Conservation (phyloP, 2,329 filamentous ascomycete genomes). For the Fusarium protoensiforme region DNA sequence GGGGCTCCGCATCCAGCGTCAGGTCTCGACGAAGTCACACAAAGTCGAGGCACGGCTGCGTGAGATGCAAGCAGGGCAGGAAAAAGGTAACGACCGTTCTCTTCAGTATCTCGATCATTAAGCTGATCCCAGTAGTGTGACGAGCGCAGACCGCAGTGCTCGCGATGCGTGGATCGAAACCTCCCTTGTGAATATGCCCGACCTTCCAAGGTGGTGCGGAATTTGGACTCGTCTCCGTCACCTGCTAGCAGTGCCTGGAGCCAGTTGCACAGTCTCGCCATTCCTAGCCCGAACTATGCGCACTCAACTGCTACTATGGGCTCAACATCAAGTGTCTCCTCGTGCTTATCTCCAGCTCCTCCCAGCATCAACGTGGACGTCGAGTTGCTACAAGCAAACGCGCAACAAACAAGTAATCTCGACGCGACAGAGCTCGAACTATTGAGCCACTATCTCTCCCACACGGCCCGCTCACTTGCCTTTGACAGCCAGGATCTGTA, state of each 20-base stretch:
- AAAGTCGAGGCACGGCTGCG: slow-evolving; percentile 38
- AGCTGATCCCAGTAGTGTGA: slow-evolving; percentile 25
- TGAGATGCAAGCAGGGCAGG: slow-evolving; percentile 35
- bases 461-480: slow-evolving; percentile 52
- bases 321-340: slow-evolving; percentile 3
- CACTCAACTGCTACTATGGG: not conserved
- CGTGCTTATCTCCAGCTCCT: slow-evolving; percentile 1
- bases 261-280: not conserved
- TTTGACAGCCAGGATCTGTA: slow-evolving; percentile 53
- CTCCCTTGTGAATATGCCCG: slow-evolving; percentile 27
- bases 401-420: slow-evolving; percentile 10
- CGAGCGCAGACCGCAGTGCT: slow-evolving; percentile 26
- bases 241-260: not conserved
- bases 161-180: slow-evolving; percentile 22
- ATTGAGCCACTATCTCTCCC: slow-evolving; percentile 54
- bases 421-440: slow-evolving; percentile 49
- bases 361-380: not conserved
- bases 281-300: not conserved
- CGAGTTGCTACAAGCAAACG: not conserved
- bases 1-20: not conserved
- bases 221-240: not conserved
- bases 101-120: rapidly evolving
- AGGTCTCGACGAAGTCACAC: slow-evolving; percentile 34
- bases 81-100: slow-evolving; percentile 19
- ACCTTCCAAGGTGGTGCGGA: not conserved